phyloP scores from a whole-genome alignment of 169 alveolate genomes.

The Cryptosporidium viatorum region DNA sequence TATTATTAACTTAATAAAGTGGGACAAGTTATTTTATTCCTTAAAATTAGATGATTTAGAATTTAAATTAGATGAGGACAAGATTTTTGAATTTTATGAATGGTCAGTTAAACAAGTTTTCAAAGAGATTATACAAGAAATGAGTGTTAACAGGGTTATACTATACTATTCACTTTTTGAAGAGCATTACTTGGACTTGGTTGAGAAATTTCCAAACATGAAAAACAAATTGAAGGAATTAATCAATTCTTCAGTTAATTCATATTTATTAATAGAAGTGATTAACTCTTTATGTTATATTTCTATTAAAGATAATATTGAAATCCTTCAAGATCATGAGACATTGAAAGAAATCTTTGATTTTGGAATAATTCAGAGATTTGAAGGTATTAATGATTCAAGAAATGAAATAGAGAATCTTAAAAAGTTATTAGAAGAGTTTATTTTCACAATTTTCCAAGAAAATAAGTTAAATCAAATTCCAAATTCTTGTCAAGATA shows the following conservation, averaged over 20 bases:
- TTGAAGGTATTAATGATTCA: neutral
- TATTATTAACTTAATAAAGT: slow-evolving; percentile 6
- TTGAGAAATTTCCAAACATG: neutral
- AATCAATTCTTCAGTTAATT: slow-evolving; percentile 5
- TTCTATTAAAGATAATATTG: neutral
- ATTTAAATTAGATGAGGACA: neutral
- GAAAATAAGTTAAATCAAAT: neutral
- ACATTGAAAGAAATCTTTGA: neutral
- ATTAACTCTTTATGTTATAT: slow-evolving; percentile 2
- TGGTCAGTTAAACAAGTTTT: slow-evolving; percentile 46
- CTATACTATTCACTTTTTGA: slow-evolving; percentile 26
- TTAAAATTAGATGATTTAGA: neutral
- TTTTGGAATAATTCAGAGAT: neutral
- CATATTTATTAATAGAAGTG: slow-evolving; percentile 18
- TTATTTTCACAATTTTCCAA: neutral
- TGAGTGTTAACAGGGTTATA: slow-evolving; percentile 6
- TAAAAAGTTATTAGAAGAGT: neutral
- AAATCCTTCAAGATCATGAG: neutral
- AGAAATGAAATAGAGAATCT: neutral
- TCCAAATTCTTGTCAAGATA: neutral
- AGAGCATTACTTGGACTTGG: slow-evolving; percentile 2
- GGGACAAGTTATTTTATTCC: slow-evolving; percentile 21
- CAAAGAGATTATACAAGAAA: neutral
- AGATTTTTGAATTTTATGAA: slow-evolving; percentile 9
- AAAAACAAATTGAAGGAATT: neutral